Evolutionary conservation across 2,329 filamentous ascomycete species (phyloP).

Genomic region (Nemania serpens): DNA sequence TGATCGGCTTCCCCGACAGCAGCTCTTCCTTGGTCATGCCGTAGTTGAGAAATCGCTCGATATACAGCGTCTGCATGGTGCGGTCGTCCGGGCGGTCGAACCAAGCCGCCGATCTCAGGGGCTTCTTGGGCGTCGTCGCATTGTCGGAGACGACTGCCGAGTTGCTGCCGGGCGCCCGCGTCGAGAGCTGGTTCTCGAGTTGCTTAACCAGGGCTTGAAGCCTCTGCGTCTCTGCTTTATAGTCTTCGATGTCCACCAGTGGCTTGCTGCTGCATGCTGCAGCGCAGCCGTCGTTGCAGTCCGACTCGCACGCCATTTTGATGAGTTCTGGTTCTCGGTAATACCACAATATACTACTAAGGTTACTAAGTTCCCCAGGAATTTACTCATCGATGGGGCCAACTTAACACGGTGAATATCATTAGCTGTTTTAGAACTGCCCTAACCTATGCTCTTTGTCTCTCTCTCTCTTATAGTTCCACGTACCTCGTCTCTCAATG

Average conservation of each 20-base stretch:
- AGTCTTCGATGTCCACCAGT: conserved; percentile 36
- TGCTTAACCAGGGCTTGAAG: conserved; percentile 31
- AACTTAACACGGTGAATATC: no score
- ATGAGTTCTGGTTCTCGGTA: not conserved
- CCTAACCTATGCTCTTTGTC: no score
- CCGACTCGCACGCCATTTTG: conserved; percentile 27
- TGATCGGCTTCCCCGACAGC: conserved; percentile 54
- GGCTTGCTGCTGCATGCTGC: conserved; percentile 21
- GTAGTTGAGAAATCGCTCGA: conserved; percentile 56
- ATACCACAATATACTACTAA: not conserved
- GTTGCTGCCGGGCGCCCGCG: conserved; percentile 10
- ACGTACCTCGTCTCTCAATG: conserved; percentile 1
- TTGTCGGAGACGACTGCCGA: conserved; percentile 4
- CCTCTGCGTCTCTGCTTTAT: conserved; percentile 32
- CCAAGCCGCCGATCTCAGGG: conserved; percentile 41
- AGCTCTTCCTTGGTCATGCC: conserved; percentile 55
- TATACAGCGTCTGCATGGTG: conserved; percentile 52
- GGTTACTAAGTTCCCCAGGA: no score
- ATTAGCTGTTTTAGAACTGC: no score
- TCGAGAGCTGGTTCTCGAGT: conserved; percentile 31
- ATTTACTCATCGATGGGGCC: no score
- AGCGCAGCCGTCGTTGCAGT: conserved; percentile 22
- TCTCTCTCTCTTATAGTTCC: not conserved
- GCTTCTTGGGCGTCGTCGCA: conserved; percentile 7
- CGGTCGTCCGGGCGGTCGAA: conserved; percentile 49